These are phyloP conservation scores for Neonectria punicea DNA, from an alignment of 2,329 filamentous ascomycete genomes.

Conservation along the genomic window DNA sequence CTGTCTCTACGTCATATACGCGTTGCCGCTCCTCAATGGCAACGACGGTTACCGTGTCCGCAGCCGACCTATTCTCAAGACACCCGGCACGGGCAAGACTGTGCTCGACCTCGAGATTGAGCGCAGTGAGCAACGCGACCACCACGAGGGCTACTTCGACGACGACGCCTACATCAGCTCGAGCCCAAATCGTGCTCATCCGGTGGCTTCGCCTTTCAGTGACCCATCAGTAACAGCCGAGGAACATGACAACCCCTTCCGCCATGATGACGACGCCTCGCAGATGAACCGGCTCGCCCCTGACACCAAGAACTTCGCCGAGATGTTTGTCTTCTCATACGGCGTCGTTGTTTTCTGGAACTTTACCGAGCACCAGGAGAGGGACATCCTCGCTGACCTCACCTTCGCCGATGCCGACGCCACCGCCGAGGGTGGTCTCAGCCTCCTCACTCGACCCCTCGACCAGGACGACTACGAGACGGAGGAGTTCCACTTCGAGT, in stretches of 20 bases:
- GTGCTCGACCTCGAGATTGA: constrained; percentile 96
- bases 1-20: constrained; percentile 95
- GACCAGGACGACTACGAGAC: constrained; percentile 94
- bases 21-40: constrained; percentile 87
- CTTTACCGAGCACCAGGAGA: constrained; percentile 94
- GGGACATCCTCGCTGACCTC: constrained; percentile 93
- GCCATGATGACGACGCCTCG: constrained; percentile 56
- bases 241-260: constrained; percentile 44
- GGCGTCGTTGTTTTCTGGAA: constrained; percentile 99
- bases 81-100: constrained; percentile 87
- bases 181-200: constrained; percentile 46
- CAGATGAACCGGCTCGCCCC: constrained; percentile 71
- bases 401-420: constrained; percentile 82
- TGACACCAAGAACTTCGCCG: constrained; percentile 82
- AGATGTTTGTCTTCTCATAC: constrained; percentile 98
- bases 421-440: constrained; percentile 67
- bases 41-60: constrained; percentile 87
- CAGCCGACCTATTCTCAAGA: constrained; percentile 92
- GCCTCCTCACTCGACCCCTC: constrained; percentile 81
- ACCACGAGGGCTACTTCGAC: constrained; percentile 91
- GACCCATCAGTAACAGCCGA: constrained; percentile 44
- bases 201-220: constrained; percentile 45
- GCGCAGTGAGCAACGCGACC: constrained; percentile 86
- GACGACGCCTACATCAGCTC: constrained; percentile 68
- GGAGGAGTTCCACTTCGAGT: constrained; percentile 98